Evolutionary conservation across 2,329 filamentous ascomycete species (phyloP), one percentile per base, ranked within the genome.

Genomic region (Geosmithia flava): DNA sequence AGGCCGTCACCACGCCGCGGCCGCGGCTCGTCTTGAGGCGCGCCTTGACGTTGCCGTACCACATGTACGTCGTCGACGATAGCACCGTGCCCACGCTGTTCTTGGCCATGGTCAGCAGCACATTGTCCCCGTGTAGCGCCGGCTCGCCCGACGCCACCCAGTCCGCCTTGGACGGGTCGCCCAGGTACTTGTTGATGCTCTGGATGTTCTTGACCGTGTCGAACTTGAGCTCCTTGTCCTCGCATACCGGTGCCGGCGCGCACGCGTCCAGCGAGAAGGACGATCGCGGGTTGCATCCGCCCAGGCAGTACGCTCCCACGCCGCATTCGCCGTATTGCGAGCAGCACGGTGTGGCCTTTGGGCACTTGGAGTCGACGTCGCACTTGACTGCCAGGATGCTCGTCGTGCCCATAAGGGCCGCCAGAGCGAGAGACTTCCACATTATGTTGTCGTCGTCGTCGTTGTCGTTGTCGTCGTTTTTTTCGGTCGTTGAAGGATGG

Each of bases 21-120:
- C 89, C 90, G 59, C 86, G 82, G 54, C 83, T 85, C 0, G 89
- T 91, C 74, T 88, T 93, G 65, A 97, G 72, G 49, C 72, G 85
- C 48, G 87, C 88, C 64, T 84, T 85, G 58, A 95, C 83, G 66
- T 86, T 95, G 61, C 93, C 93, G 66, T 97, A 98, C 93, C 93
- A 97, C 68, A 98, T 83, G 68, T 96, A 97, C 55, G 80, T 75
- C 50, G 88, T 91, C 7, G 78, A 75, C 53, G 89, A 85, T 48
- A 98, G 69, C 44, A 98, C 79, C 10, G 93, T 96, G 48, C 93
- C 93, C 41, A 87, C 85, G 33, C 85, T 90, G 56, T 84, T 76
- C 53, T 83, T 78, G 42, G 87, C 81, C 91, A 98, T 95, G 55
- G 91, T 97, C 60, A 98, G 72, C 47, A 96, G 72, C 2, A 93